Base-by-base conservation (phyloP, 495 filamentous ascomycete genomes). In the Neurospora intermedia region DNA sequence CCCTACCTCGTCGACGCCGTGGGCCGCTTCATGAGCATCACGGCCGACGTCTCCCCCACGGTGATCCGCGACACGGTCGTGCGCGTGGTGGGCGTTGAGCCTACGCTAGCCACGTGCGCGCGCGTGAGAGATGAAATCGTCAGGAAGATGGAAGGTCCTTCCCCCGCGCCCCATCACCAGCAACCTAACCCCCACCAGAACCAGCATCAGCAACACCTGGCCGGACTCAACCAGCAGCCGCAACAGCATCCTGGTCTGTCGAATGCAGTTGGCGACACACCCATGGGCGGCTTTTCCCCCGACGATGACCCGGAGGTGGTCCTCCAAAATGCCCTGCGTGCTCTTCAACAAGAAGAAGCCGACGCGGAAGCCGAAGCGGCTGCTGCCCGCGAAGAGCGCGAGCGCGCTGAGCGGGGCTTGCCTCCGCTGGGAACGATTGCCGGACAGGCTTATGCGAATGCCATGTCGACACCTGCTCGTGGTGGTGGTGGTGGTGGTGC, bases 221-320 rank as follows among this genome's bases (percentile, higher is more conserved):
- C 54, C 43, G 18, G 18, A 43, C 69, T 27, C n/a, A n/a, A n/a
- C 18, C 66, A 41, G 38, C 73, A 72, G 27, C 70, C 10, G 4
- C 48, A 46, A 40, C 70, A 38, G 23, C n/a, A 62, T 15, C 23
- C 54, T 8, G 54, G 27, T 62, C 23, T 62, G n/a, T n/a, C n/a
- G 9, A 41, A 41, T 10, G 40, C 40, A 41, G 40, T 71, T 77
- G 69, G 75, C 74, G 78, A 76, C 43, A 69, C 70, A 13, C 46
- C 74, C 41, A 69, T 80, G 43, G 54, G 54, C 16, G 54, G 54
- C 7, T 62, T 35, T 27, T 80, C 80, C 75, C 77, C 75, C 39
- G 81, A 80, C 23, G 83, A 86, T n/a, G 85, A 87, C 71, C 83
- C 85, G 15, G 85, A 87, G 23, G 80, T 85, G 2, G 83, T 85